A percentile compares a stretch with the other conserved stretches of the same genome.
These are phyloP conservation scores for Vitis rupestris DNA, from an alignment of 164 flowering plant genomes.

Conservation along the genomic window DNA sequence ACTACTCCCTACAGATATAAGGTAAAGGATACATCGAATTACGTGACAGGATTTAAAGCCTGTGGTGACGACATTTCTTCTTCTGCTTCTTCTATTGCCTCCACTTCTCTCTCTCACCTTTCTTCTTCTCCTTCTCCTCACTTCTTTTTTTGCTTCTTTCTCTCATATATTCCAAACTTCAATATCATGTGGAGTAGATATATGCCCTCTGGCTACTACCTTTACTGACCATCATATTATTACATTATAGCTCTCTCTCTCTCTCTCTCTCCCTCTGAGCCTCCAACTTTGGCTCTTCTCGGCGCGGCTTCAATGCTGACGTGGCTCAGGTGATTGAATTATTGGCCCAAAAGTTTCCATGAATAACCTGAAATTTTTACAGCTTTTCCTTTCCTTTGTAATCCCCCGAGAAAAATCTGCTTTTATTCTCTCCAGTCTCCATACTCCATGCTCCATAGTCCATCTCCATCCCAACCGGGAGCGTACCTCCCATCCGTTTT, in stretches of 20 bases:
- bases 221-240: constrained; percentile 26
- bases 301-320: constrained; percentile 32
- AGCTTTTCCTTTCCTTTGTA: constrained; percentile 30
- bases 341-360: constrained; percentile 51
- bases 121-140: constrained; percentile 13
- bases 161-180: constrained; percentile 43
- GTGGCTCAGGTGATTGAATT: constrained; percentile 54
- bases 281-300: constrained; percentile 16
- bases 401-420: constrained; percentile 24
- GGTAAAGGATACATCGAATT: constrained; percentile 52
- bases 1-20: constrained; percentile 22
- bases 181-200: constrained; percentile 15
- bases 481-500: too few relatives aligned
- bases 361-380: constrained; percentile 24
- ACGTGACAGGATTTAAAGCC: constrained; percentile 74
- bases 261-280: constrained; percentile 1
- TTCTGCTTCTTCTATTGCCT: constrained; percentile 27
- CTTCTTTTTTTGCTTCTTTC: not conserved
- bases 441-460: not conserved
- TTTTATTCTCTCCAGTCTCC: constrained; percentile 3
- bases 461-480: not conserved
- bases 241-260: not conserved
- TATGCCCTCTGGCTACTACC: constrained; percentile 20
- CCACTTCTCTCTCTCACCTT: constrained; percentile 5
- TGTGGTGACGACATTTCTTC: constrained; percentile 48